These are phyloP conservation scores for Ceriops decandra DNA, from an alignment of 345 rosid species.

Conservation along the genomic window DNA sequence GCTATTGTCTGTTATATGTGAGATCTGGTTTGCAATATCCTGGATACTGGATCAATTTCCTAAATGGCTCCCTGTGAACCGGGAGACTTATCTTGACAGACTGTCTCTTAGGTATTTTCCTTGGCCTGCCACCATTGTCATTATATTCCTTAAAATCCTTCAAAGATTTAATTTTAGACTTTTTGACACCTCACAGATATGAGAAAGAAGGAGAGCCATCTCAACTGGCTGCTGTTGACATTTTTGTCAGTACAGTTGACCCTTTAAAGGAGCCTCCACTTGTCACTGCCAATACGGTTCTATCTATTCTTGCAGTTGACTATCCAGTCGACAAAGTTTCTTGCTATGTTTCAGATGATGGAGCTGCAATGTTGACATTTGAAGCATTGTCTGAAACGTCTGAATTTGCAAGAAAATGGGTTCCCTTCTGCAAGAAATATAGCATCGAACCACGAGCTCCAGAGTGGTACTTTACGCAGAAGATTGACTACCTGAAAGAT, in stretches of 20 bases:
- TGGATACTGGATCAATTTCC: constrained; percentile 42
- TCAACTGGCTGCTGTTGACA: constrained; percentile 25
- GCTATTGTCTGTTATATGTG: constrained; percentile 34
- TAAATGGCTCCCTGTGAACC: constrained; percentile 40
- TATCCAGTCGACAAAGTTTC: constrained; percentile 69
- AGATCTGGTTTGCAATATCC: constrained; percentile 40
- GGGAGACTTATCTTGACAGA: constrained; percentile 38
- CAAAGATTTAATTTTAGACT: too few species aligned
- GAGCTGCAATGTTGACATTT: constrained; percentile 67
- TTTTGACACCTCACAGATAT: constrained; percentile 14
- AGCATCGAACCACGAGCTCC: constrained; percentile 72
- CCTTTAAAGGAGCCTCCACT: constrained; percentile 70
- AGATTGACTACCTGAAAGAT: constrained; percentile 54
- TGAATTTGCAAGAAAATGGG: constrained; percentile 71
- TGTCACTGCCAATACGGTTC: constrained; percentile 61
- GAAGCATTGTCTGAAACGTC: constrained; percentile 65
- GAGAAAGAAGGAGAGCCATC: constrained; percentile 30
- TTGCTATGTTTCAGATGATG: constrained; percentile 74
- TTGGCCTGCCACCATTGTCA: not conserved
- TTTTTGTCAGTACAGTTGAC: constrained; percentile 46
- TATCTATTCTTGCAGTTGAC: constrained; percentile 67
- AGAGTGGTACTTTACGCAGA: constrained; percentile 59
- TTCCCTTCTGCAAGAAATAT: constrained; percentile 63
- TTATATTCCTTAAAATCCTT: not conserved
- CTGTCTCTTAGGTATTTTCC: constrained; percentile 31